Evolutionary conservation across 805 yeast genomes (phyloP), one percentile per base, ranked within the genome.

Genomic region (Scheffersomyces amazonensis): DNA sequence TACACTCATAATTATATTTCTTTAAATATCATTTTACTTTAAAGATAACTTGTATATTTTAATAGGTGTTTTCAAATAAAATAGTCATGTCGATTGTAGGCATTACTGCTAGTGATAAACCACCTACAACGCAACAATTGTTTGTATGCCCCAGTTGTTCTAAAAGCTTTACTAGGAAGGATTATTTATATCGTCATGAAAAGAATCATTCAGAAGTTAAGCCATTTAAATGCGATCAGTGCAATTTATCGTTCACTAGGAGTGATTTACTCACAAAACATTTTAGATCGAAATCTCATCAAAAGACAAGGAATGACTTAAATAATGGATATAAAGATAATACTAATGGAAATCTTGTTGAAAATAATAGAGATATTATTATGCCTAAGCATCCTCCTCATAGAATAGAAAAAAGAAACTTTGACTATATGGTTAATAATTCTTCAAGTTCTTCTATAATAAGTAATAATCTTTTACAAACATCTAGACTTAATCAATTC

Each of bases 251-350:
- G 2, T 32, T 32, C 18, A 32, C 35, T 2, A 32, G 35, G 23
- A 32, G 35, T 16, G 35, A 32, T 16, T 32, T 32, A 17, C 25
- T 32, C 23, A 16, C 28, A 16, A 32, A 32, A 20, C 35, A 32
- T 16, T 32, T 13, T 18, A 32, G 23, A 17, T 32, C 35, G 23
- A 32, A 32, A 22, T 32, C 35, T 6, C 35, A 32, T 23, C 19
- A 18, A 23, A 32, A 17, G 13, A 22, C 8, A 23, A 22, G 20
- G 23, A 20, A 12, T 12, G 25, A 31, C 7, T 18, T 7, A 8
- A 20, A 2, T 5, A 31, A 20, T 20, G 25, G 13, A 13, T 12
- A 5, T n/a, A 19, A 31, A 5, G 13, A n/a, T n/a, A 29, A 3
- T 16, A 10, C 7, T 9, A 20, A 16, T 10, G 20, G n/a, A 16